Evolutionary conservation across 768 basidiomycete species (phyloP).

Genomic region (Podaxis mareebaensis): DNA sequence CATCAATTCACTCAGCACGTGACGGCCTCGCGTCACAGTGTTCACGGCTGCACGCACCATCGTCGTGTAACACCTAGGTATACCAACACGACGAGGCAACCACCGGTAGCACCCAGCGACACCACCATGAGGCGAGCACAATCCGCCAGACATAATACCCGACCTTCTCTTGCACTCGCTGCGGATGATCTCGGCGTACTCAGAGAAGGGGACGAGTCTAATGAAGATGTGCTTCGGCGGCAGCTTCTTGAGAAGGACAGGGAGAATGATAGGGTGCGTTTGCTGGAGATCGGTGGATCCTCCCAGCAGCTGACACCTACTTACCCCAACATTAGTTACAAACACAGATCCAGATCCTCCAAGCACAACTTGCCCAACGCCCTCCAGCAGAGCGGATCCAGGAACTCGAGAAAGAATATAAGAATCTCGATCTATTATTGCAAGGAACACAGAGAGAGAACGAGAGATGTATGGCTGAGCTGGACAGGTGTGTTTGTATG

Average conservation of each 20-base stretch:
- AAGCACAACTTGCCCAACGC: slow-evolving; percentile 63
- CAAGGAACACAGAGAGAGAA: slow-evolving; percentile 86
- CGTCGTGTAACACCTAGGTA: neutral
- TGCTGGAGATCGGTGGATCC: neutral
- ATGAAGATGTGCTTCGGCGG: slow-evolving; percentile 61
- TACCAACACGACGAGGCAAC: neutral
- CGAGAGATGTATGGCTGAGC: slow-evolving; percentile 79
- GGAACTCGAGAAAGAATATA: slow-evolving; percentile 68
- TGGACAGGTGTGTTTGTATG: slow-evolving; percentile 56
- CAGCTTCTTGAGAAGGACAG: slow-evolving; percentile 69
- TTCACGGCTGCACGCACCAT: slow-evolving; percentile 1
- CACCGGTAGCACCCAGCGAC: neutral
- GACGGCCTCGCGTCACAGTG: slow-evolving; percentile 23
- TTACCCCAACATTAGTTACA: slow-evolving; percentile 45
- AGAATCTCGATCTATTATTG: slow-evolving; percentile 72
- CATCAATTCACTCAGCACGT: slow-evolving; percentile 15
- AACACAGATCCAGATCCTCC: slow-evolving; percentile 60
- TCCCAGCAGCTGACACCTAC: neutral
- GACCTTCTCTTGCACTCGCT: slow-evolving; percentile 50
- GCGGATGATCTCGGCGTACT: slow-evolving; percentile 62
- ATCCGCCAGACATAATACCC: slow-evolving; percentile 54
- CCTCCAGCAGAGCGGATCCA: slow-evolving; percentile 71
- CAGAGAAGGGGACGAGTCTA: slow-evolving; percentile 57
- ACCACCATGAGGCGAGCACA: slow-evolving; percentile 61
- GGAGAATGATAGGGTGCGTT: slow-evolving; percentile 65